Evolutionary conservation across 495 filamentous ascomycete species (phyloP).

Genomic region (Rostrohypoxylon terebratum): DNA sequence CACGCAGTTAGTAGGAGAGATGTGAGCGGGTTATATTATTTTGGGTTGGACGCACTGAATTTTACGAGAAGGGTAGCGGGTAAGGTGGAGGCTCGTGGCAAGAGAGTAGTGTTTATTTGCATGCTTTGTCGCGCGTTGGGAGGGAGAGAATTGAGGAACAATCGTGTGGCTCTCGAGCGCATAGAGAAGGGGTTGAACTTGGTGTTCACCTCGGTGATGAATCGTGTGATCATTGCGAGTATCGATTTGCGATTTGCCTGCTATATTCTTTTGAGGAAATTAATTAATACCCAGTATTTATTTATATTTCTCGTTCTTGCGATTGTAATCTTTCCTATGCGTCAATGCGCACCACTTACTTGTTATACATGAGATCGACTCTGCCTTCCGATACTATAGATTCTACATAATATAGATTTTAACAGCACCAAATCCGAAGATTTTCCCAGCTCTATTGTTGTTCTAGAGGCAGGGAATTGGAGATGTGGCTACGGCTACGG

Average conservation of each 20-base stretch:
- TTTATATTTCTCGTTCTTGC: too few relatives aligned
- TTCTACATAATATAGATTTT: too few relatives aligned
- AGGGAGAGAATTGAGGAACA: constrained; percentile 90
- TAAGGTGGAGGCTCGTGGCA: constrained; percentile 73
- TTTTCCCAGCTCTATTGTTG: constrained; percentile 18
- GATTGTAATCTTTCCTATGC: neutral
- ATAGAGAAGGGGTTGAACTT: constrained; percentile 92
- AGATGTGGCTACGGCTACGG: constrained; percentile 24
- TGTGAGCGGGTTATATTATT: neutral
- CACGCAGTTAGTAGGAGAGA: constrained; percentile 36
- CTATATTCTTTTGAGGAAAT: neutral
- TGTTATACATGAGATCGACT: constrained; percentile 17
- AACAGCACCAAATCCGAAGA: too few relatives aligned
- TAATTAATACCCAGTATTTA: too few relatives aligned
- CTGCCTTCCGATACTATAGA: constrained; percentile 9
- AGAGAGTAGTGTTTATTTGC: constrained; percentile 81
- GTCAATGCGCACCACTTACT: constrained; percentile 8
- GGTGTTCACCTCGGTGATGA: constrained; percentile 84
- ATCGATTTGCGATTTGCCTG: neutral
- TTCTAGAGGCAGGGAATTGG: constrained; percentile 20
- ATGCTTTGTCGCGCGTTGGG: constrained; percentile 77
- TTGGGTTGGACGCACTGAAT: constrained; percentile 71
- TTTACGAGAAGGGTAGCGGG: constrained; percentile 76
- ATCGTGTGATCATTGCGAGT: constrained; percentile 80
- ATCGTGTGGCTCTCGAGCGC: constrained; percentile 78